Evolutionary conservation across 2,329 filamentous ascomycete genomes (phyloP).

Genomic region (Fusarium tjaetaba): DNA sequence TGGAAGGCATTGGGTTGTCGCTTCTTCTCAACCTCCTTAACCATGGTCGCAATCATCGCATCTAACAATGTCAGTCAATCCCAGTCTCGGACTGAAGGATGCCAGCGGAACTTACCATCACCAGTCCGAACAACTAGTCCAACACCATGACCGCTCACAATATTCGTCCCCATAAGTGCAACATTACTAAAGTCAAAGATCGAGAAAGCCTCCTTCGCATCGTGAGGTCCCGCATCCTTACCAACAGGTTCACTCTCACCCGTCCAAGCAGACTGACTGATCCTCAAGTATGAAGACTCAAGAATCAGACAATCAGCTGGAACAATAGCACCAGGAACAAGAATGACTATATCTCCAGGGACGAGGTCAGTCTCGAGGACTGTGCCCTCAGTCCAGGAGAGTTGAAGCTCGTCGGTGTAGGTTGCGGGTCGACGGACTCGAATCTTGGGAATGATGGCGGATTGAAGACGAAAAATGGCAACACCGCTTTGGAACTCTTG

Average conservation of each 20-base stretch:
- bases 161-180: background rate
- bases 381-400: background rate
- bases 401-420: background rate
- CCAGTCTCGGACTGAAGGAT: no score
- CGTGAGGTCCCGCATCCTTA: background rate
- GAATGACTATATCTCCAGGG: background rate
- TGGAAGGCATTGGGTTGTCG: background rate
- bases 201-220: background rate
- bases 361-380: background rate
- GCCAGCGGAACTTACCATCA: background rate
- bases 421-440: background rate
- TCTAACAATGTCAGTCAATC: no score
- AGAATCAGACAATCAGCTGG: background rate
- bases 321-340: background rate
- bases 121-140: background rate
- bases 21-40: constrained; percentile 1
- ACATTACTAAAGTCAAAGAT: background rate
- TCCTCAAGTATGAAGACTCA: background rate
- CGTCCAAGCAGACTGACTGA: constrained; percentile 1
- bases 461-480: background rate
- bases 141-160: background rate
- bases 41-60: background rate
- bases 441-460: background rate
- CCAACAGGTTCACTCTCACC: background rate
- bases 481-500: background rate